Evolutionary conservation across 768 basidiomycete genomes (phyloP), one percentile per base, ranked within the genome.

Genomic region (Lentinula sp.): DNA sequence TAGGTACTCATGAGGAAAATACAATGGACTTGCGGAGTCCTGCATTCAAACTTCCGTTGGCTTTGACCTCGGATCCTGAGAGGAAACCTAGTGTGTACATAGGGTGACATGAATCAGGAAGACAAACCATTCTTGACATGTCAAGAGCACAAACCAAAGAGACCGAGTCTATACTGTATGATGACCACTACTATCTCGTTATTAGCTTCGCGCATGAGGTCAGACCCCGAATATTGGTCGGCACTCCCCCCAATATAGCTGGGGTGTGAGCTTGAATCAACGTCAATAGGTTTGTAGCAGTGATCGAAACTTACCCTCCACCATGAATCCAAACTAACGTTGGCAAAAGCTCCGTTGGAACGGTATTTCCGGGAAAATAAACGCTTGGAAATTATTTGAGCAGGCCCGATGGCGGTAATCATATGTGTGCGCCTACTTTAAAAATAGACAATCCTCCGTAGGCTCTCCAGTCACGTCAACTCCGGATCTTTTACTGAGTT

Each of bases 381-480:
- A 74, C 72, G 42, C 74, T 51, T 51, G 12, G 15, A n/a, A 16
- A 51, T 36, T 0, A 32, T 16, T 12, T 36, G 6, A 36, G 35
- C 4, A 15, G 15, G 28, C 12, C 9, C 33, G 35, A 33, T 36
- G 35, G 10, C 6, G 13, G 12, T 33, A 8, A 28, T 28, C 28
- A 51, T 5, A 7, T 16, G 9, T 20, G 1, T 9, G n/a, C 9
- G 13, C n/a, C 10, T 49, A 77, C 75, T 75, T 77, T 9, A 79
- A 67, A 55, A 75, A 77, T 6, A 79, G 62, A 60, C 79, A 81
- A 61, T 80, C 79, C 61, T 78, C 78, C 1, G 73, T 69, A 9
- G 39, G 35, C 23, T 23, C 39, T 33, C 61, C 50, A 56, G 62
- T 8, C 39, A 16, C 7, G 20, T 32, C 32, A 9, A 50, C 35